phyloP scores from a whole-genome alignment of 129 eudicot species.

The Artemisia annua region DNA sequence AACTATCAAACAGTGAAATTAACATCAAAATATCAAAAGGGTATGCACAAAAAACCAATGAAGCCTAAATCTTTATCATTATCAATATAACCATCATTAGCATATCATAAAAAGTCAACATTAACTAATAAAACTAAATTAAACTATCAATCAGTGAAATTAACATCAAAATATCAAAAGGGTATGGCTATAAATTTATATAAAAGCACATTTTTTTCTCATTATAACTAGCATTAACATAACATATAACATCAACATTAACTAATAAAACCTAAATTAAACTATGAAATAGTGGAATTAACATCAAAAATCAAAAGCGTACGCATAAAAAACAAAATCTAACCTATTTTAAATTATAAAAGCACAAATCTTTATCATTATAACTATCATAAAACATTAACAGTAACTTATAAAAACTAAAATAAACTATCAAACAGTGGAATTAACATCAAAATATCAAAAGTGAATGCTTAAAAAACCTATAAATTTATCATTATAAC shows the following conservation, averaged over 20 bases:
- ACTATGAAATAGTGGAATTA: not conserved
- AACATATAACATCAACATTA: not conserved
- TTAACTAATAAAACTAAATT: not conserved
- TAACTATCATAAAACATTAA: too few species aligned
- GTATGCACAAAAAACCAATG: not conserved
- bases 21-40: slow-evolving; percentile 2
- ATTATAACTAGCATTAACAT: not conserved
- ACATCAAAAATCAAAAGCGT: slow-evolving; percentile 5
- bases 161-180: slow-evolving; percentile 7
- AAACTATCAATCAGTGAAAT: not conserved
- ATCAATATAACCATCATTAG: not conserved
- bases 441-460: not conserved
- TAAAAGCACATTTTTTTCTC: not conserved
- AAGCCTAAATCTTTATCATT: not conserved
- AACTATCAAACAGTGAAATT: not conserved
- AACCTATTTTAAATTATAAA: slow-evolving; percentile 8
- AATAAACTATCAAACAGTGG: not conserved
- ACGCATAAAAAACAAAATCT: not conserved
- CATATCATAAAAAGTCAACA: too few species aligned
- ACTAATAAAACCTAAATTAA: slow-evolving; percentile 2
- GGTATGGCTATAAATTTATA: not conserved
- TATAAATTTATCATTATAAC: too few species aligned
- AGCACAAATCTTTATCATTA: too few species aligned
- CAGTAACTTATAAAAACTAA: not conserved
- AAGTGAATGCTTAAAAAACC: not conserved